These are phyloP conservation scores for Tetrahymena malaccensis DNA, from an alignment of 73 alveolate species.

Conservation along the genomic window DNA sequence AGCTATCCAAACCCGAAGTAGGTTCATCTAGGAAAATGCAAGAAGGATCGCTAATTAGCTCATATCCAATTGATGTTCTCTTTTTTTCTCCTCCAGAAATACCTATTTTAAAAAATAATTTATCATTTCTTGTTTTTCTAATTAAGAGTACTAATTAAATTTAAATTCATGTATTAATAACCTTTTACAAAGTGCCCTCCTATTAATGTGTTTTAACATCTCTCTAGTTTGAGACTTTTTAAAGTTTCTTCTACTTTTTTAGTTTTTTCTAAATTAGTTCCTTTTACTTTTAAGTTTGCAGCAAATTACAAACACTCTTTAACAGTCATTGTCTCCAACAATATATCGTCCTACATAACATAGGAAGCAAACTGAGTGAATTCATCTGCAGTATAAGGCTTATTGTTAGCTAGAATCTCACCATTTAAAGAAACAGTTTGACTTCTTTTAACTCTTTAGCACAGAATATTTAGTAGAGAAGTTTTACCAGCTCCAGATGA, in stretches of 20 bases:
- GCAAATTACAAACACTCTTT: conserved; percentile 75
- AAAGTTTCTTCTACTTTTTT: conserved; percentile 64
- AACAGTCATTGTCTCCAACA: conserved; percentile 70
- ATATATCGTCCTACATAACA: conserved; percentile 84
- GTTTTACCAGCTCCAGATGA: conserved; percentile 97
- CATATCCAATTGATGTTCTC: conserved; percentile 92
- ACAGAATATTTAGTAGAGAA: conserved; percentile 70
- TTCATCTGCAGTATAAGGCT: conserved; percentile 43
- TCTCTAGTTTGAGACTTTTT: conserved; percentile 52
- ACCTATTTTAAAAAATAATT: too few species aligned
- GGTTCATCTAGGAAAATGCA: conserved; percentile 87
- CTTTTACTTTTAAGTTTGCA: conserved; percentile 69
- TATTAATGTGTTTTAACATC: conserved; percentile 71
- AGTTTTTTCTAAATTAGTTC: conserved; percentile 27
- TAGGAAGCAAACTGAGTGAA: conserved; percentile 67
- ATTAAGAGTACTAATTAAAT: too few species aligned
- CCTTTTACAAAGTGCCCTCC: conserved; percentile 86
- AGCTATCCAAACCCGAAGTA: conserved; percentile 86
- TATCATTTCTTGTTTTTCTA: too few species aligned
- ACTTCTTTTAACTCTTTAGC: conserved; percentile 54
- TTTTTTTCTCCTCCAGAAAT: conserved; percentile 96
- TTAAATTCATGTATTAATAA: conserved; percentile 42
- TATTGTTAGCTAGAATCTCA: conserved; percentile 66
- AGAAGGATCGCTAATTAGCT: conserved; percentile 86
- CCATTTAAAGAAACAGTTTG: conserved; percentile 60